Evolutionary conservation across 1,139 yeast species (phyloP).

Genomic region (Debaryomyces fabryi): DNA sequence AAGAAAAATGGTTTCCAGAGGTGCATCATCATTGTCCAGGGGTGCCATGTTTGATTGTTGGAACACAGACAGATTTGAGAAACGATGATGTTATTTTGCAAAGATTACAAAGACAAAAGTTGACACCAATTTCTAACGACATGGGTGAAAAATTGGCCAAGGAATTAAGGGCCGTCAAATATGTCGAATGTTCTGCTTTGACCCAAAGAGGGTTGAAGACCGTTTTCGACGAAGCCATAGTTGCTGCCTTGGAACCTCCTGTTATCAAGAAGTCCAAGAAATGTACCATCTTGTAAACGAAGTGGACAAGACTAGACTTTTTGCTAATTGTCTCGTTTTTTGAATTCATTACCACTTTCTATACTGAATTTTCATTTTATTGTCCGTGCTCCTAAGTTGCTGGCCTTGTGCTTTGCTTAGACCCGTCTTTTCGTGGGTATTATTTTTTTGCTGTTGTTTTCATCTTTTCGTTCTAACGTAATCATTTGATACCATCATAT

Average conservation of each 20-base stretch:
- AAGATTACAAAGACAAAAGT: slow-evolving; percentile 86
- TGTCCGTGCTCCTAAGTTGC: background rate
- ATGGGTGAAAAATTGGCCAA: slow-evolving; percentile 92
- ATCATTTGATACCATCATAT: slow-evolving; percentile 6
- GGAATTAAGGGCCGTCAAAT: slow-evolving; percentile 92
- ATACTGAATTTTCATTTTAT: background rate
- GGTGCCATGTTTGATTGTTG: slow-evolving; percentile 93
- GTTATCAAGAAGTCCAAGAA: slow-evolving; percentile 80
- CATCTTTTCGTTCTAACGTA: slow-evolving; percentile 3
- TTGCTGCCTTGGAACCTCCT: slow-evolving; percentile 92
- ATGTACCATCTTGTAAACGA: slow-evolving; percentile 69
- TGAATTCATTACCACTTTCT: background rate
- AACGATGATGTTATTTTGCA: slow-evolving; percentile 90
- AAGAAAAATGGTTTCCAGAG: slow-evolving; percentile 98
- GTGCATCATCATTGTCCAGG: slow-evolving; percentile 98
- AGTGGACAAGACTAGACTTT: background rate
- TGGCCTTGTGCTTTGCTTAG: background rate
- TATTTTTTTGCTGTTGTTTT: slow-evolving; percentile 4
- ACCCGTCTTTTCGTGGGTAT: background rate
- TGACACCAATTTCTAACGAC: slow-evolving; percentile 81
- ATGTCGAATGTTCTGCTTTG: slow-evolving; percentile 97
- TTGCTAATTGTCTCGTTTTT: background rate
- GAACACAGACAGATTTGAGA: slow-evolving; percentile 93
- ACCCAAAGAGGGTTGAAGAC: slow-evolving; percentile 95
- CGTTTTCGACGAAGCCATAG: slow-evolving; percentile 96